phyloP scores from a whole-genome alignment of 371 early-diverging fungal species.

The Rozella allomycis region DNA sequence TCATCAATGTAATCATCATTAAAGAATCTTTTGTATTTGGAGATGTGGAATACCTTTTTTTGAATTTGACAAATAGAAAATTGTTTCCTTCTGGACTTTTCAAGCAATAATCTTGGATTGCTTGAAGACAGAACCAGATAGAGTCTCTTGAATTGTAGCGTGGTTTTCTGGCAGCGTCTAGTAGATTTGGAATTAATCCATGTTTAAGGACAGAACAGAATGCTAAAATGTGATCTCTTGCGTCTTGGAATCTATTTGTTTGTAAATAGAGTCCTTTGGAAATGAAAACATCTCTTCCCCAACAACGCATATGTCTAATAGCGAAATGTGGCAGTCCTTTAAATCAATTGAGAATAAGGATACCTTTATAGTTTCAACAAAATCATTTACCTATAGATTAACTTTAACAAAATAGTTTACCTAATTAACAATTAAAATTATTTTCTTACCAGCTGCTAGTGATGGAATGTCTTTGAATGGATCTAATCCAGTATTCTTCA shows the following conservation, averaged over 20 bases:
- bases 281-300: slow-evolving; percentile 94
- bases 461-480: slow-evolving; percentile 20
- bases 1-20: slow-evolving; percentile 23
- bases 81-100: slow-evolving; percentile 43
- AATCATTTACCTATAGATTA: too few relatives aligned
- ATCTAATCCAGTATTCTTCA: slow-evolving; percentile 53
- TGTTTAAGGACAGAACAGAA: slow-evolving; percentile 73
- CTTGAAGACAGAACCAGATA: slow-evolving; percentile 82
- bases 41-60: slow-evolving; percentile 51
- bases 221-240: slow-evolving; percentile 56
- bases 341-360: too few relatives aligned
- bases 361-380: too few relatives aligned
- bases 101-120: slow-evolving; percentile 64
- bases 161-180: slow-evolving; percentile 61
- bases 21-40: slow-evolving; percentile 12
- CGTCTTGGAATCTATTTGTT: slow-evolving; percentile 57
- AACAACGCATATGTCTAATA: slow-evolving; percentile 73
- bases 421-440: too few relatives aligned
- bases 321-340: slow-evolving; percentile 93
- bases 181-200: slow-evolving; percentile 82
- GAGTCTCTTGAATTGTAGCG: slow-evolving; percentile 92
- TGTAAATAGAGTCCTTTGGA: slow-evolving; percentile 58
- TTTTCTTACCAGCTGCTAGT: slow-evolving; percentile 85
- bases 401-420: too few relatives aligned
- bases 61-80: slow-evolving; percentile 44